Base-by-base conservation (phyloP, 192 early-diverging fungal species). In the Linnemannia exigua region DNA sequence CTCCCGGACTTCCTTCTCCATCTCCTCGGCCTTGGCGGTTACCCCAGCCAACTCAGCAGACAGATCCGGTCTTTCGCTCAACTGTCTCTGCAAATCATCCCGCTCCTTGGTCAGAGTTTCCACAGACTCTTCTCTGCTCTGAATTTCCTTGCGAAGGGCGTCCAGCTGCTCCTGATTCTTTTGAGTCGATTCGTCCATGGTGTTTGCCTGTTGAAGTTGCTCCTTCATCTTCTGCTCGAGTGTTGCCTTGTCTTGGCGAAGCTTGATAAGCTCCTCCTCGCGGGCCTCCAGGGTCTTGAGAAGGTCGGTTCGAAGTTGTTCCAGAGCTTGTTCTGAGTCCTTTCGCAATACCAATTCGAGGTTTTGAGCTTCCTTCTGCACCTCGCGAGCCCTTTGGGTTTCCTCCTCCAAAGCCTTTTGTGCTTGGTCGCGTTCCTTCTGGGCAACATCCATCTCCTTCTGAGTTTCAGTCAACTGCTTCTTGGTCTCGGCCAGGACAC, bases 61-160 rank as follows among this genome's bases (percentile, higher is more conserved):
- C 2, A 72, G 63, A 31, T 80, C 78, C 9, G 74, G 78, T 1
- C 35, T 68, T 11, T 48, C 74, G 5, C 37, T 70, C 78, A 86
- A 22, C 22, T 77, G 73, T 25, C 15, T 72, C 74, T 77, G 50
- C n/a, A 86, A 35, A 19, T 72, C 74, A 1, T 35, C 58, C 8
- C 69, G 78, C 8, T 86, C 84, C 41, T 80, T 70, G n/a, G 58
- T 76, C 74, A 86, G 37, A 2, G 67, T 63, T 4, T 31, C 14
- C 22, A 80, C 19, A 11, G 73, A 36, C 31, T 76, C 47, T 33
- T 80, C 74, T 1, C 72, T 51, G 58, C 50, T 72, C 38, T 68
- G 44, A 31, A 77, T 58, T 1, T 72, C 25, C 31, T 80, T 9
- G 11, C 68, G 73, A 44, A 86, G 25, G 0, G 38, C 22, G 31